A percentile compares a stretch with the other conserved stretches of the same genome.
phyloP scores from a whole-genome alignment of 2,329 filamentous ascomycete genomes.

The Cladorrhinum sp. region DNA sequence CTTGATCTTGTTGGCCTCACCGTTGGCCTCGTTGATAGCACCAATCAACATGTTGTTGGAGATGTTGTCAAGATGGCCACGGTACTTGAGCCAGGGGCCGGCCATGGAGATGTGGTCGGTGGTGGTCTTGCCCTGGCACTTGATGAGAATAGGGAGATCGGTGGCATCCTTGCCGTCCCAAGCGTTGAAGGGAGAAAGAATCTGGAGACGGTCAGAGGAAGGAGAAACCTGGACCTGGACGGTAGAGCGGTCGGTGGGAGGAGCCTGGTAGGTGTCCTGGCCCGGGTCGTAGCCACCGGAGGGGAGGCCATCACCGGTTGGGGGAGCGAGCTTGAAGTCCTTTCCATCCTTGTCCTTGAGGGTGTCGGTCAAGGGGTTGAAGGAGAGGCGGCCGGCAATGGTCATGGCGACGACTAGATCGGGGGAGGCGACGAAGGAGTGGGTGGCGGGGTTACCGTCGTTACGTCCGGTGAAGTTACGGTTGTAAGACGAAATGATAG shows the following conservation, averaged over 20 bases:
- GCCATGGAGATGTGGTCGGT: constrained; percentile 98
- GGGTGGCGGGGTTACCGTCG: constrained; percentile 50
- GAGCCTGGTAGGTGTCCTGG: constrained; percentile 92
- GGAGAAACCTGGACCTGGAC: constrained; percentile 83
- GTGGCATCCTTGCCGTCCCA: constrained; percentile 92
- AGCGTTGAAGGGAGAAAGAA: constrained; percentile 77
- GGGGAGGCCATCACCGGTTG: constrained; percentile 79
- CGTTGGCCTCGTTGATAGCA: constrained; percentile 93
- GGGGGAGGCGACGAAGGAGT: constrained; percentile 48
- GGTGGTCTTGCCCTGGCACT: constrained; percentile 93
- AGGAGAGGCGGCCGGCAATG: constrained; percentile 54
- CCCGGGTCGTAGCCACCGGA: constrained; percentile 79
- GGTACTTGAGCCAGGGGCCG: constrained; percentile 97
- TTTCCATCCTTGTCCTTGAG: constrained; percentile 96
- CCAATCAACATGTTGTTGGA: constrained; percentile 99
- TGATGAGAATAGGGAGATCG: constrained; percentile 90
- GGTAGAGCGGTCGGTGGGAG: constrained; percentile 70
- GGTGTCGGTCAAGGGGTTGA: constrained; percentile 91
- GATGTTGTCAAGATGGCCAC: constrained; percentile 98
- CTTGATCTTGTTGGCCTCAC: constrained; percentile 95
- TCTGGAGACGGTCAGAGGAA: constrained; percentile 87
- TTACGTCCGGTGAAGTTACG: constrained; percentile 99
- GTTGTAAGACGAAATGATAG: constrained; percentile 98
- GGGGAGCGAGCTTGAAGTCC: constrained; percentile 82
- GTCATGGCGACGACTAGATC: constrained; percentile 44